Evolutionary conservation across 768 basidiomycete genomes (phyloP), one percentile per base, ranked within the genome.

Genomic region (Amyloporia xantha): DNA sequence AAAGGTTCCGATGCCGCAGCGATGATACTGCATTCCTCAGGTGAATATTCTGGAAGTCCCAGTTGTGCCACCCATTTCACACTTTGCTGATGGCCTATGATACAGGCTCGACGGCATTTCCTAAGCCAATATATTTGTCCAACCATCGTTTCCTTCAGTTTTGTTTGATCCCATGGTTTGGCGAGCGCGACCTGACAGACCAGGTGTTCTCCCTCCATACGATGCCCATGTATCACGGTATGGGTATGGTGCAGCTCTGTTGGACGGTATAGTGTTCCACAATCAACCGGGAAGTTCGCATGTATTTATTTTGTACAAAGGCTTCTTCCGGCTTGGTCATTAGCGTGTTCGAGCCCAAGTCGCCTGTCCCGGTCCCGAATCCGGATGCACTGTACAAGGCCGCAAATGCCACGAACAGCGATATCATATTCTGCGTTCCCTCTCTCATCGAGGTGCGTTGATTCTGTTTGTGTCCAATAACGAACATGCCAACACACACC

Each of bases 11-110:
- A 55, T 46, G 55, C 46, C 15, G 41, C 42, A 5, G 27, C 20
- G 15, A 21, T 57, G 15, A 51, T 53, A 13, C n/a, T 59, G 24
- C 58, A 59, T 40, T 59, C 58, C 13, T 59, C 58, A 23, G 58
- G 58, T 57, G 1, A 23, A 37, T n/a, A 39, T 17, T 13, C 21
- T 19, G 35, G 24, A 36, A 21, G 11, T 23, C 17, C 35, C 6
- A 23, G 17, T 15, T 35, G 24, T 6, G 13, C 13, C 40, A 26
- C 37, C n/a, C n/a, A 39, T 17, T n/a, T 7, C 25, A 10, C 41
- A 39, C 24, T 27, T 44, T 19, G 37, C 12, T 15, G 17, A 11
- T 35, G 23, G 17, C 27, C 26, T 25, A 23, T 10, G 9, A 28
- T 19, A 39, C 20, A 57, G 56, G 56, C n/a, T 57, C 56, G 10